These are phyloP conservation scores for Lolium perenne DNA, from an alignment of 176 grass and related monocot species.

Conservation along the genomic window DNA sequence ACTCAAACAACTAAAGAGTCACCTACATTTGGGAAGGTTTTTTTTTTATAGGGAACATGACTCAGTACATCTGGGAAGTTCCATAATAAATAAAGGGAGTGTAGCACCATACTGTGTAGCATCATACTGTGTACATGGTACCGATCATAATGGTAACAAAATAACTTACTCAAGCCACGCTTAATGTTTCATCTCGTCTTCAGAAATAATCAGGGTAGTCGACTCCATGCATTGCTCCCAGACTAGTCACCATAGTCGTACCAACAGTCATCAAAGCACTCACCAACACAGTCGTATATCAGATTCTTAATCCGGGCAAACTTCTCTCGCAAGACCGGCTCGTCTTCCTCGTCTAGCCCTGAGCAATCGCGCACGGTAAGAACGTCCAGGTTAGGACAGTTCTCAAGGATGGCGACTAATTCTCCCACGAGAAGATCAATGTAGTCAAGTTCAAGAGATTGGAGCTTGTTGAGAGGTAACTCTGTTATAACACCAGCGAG, in stretches of 20 bases:
- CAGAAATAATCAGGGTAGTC: no score
- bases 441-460: not conserved
- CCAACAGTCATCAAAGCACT: no score
- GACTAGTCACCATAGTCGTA: no score
- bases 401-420: not conserved
- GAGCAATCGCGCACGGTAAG: not conserved
- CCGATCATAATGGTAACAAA: not conserved
- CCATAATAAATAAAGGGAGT: not conserved
- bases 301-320: not conserved
- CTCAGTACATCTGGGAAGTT: no score
- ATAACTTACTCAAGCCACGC: not conserved
- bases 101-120: not conserved
- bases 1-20: no score
- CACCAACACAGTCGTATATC: not conserved
- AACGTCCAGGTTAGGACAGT: not conserved
- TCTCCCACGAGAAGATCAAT: rapidly evolving
- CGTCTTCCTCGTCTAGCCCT: not conserved
- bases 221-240: no score
- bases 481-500: not conserved
- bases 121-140: not conserved
- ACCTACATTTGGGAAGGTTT: no score
- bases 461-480: not conserved
- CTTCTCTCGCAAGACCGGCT: not conserved
- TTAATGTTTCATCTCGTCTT: not conserved
- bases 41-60: no score